phyloP scores from a whole-genome alignment of 2,329 filamentous ascomycete genomes.

The Tolypocladium ovalisporum region DNA sequence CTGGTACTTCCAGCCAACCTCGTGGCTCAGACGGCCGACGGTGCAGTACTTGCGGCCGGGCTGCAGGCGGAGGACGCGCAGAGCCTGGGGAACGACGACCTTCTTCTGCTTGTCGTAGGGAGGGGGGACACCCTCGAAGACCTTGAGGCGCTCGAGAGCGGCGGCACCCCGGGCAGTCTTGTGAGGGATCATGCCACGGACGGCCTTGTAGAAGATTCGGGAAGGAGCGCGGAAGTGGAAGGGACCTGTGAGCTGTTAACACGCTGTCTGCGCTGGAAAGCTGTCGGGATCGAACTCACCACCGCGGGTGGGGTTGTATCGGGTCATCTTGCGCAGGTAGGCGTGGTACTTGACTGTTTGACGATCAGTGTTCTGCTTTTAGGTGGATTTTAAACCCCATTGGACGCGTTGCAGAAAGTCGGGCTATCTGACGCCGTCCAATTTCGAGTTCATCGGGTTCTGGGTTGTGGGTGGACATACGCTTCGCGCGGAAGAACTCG shows the following conservation, averaged over 20 bases:
- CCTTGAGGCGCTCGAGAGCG: constrained; percentile 96
- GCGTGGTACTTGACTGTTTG: constrained; percentile 97
- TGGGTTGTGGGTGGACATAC: constrained; percentile 53
- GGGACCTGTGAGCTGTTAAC: constrained; percentile 52
- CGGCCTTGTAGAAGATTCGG: constrained; percentile 99
- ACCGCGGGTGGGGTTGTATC: constrained; percentile 98
- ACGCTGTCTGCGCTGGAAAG: constrained; percentile 18
- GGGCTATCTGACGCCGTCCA: not conserved
- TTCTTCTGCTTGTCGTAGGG: constrained; percentile 99
- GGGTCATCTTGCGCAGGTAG: constrained; percentile 99
- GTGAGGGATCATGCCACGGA: constrained; percentile 99
- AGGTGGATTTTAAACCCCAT: not conserved
- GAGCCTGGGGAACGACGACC: constrained; percentile 96
- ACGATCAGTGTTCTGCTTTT: constrained; percentile 31
- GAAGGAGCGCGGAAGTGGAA: constrained; percentile 99
- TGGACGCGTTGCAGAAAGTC: not conserved
- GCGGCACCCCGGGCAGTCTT: constrained; percentile 97
- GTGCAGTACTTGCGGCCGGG: constrained; percentile 99
- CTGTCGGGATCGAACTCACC: constrained; percentile 45
- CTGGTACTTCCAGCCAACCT: constrained; percentile 99
- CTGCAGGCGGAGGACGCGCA: constrained; percentile 92
- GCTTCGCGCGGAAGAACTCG: constrained; percentile 99
- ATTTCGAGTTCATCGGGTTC: not conserved
- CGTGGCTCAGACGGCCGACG: constrained; percentile 92
- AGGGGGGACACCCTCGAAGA: constrained; percentile 97